phyloP scores from a whole-genome alignment of 768 basidiomycete genomes.

The Lentinus brumalis region DNA sequence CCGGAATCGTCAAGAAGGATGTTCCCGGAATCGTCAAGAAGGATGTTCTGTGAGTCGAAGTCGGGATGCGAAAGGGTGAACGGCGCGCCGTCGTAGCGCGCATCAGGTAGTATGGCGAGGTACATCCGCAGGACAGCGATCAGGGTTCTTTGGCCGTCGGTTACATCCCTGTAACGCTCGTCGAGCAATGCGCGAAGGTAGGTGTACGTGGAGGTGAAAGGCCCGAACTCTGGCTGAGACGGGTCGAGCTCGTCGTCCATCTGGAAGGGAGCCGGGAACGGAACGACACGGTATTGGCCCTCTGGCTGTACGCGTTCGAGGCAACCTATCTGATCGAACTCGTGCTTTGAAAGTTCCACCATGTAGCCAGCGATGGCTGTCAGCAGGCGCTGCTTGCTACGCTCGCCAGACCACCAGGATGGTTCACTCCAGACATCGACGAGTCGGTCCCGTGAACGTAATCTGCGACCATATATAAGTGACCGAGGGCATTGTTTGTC shows the following conservation, averaged over 20 bases:
- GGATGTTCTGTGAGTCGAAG: too few relatives aligned
- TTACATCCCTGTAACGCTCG: background rate
- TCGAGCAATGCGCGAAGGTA: background rate
- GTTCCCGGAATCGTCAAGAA: too few relatives aligned
- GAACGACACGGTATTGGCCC: background rate
- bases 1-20: too few relatives aligned
- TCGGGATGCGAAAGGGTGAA: too few relatives aligned
- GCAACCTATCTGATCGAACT: slow-evolving; percentile 8
- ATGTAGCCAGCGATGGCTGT: background rate
- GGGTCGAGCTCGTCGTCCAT: background rate
- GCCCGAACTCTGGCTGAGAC: background rate
- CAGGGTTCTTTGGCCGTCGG: too few relatives aligned
- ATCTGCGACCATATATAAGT: slow-evolving; percentile 11
- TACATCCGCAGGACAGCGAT: too few relatives aligned
- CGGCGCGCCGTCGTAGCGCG: too few relatives aligned
- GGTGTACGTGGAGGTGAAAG: background rate
- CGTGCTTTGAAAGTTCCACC: slow-evolving; percentile 4
- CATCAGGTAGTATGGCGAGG: too few relatives aligned
- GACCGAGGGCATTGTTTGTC: background rate
- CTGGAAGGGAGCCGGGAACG: background rate
- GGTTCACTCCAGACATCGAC: slow-evolving; percentile 10
- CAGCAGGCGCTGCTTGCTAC: background rate
- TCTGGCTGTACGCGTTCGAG: background rate
- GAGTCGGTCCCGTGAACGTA: slow-evolving; percentile 1
- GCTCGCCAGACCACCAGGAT: slow-evolving; percentile 6